These are phyloP conservation scores for Coelastrella sp. DNA, from an alignment of 139 green algal species.

Conservation along the genomic window DNA sequence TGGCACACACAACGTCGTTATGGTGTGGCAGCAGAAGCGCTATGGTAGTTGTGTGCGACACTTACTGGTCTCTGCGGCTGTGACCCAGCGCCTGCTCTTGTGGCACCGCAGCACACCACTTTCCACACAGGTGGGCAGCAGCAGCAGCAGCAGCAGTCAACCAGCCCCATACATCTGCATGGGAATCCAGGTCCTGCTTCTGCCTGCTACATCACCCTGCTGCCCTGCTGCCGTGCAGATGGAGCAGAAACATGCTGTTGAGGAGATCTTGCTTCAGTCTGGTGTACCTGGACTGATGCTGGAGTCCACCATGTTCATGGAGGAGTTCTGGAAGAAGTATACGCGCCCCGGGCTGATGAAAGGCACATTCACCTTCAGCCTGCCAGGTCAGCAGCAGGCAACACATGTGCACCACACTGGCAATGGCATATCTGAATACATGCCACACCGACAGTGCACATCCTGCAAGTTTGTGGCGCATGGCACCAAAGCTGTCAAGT, in stretches of 20 bases:
- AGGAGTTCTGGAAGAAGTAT: conserved; percentile 69
- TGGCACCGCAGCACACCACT: no score
- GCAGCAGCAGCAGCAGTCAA: no score
- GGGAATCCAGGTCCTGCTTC: not conserved
- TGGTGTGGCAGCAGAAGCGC: no score
- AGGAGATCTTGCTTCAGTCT: conserved; percentile 16
- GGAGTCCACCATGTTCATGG: conserved; percentile 65
- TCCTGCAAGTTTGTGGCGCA: not conserved
- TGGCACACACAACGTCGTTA: no score
- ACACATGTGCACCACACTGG: no score
- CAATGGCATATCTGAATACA: no score
- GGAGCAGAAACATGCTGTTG: conserved; percentile 60
- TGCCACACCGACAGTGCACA: no score
- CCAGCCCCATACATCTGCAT: no score
- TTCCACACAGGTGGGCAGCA: no score
- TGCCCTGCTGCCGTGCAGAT: conserved; percentile 39
- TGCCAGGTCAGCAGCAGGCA: conserved; percentile 12
- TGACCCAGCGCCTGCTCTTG: not conserved
- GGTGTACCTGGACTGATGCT: not conserved
- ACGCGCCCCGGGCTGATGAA: conserved; percentile 56
- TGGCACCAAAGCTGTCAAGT: no score
- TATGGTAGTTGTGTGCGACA: no score
- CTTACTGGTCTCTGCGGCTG: not conserved
- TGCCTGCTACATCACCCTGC: conserved; percentile 1
- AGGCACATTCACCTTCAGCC: conserved; percentile 57